Evolutionary conservation across 1,139 yeast species (phyloP), one percentile per base, ranked within the genome.

Genomic region (Suhomyces bolitotheri): DNA sequence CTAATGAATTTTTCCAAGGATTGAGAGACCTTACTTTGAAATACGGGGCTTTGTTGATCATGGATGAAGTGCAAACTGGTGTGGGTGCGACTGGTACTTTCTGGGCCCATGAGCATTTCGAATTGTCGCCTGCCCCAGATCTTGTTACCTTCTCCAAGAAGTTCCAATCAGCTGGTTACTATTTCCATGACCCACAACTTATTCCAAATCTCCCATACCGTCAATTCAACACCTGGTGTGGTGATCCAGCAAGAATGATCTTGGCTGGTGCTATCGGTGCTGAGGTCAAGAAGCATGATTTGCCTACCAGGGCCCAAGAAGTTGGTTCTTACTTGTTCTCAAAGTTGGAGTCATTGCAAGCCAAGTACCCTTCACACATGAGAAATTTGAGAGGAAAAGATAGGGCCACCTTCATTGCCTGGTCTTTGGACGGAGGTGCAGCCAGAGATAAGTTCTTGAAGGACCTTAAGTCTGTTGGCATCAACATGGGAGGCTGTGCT

Each of bases 211-310:
- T 68, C 58, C 78, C 94, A 30, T 84, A 81, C 73, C 80, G 94
- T 61, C 92, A 84, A 70, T 84, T 84, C 73, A 84, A 84, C 78
- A 84, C 95, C 42, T 84, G 95, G 95, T 82, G 90, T 62, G 95
- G 95, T 50, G 95, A 84, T 68, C 89, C 92, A 56, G 80, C 88
- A 43, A 79, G 83, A 65, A 77, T 85, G 54, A 66, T 83, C 49
- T 72, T 85, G 54, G 83, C 90, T 37, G 79, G 80, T 46, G 77
- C 84, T 45, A 82, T 84, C 49, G 79, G 78, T 57, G 63, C 72
- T 44, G 89, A 83, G 61, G 64, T 83, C 36, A 62, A 66, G 40
- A 78, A 78, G 54, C 66, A 82, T 59, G 73, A 80, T 49, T 73
- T 84, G 48, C 73, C 76, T 25, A 64, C 65, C 24, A 65, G 74